Evolutionary conservation across 116 monocot genomes (phyloP), one percentile per base, ranked within the genome.

Genomic region (Trichopus zeylanicus): DNA sequence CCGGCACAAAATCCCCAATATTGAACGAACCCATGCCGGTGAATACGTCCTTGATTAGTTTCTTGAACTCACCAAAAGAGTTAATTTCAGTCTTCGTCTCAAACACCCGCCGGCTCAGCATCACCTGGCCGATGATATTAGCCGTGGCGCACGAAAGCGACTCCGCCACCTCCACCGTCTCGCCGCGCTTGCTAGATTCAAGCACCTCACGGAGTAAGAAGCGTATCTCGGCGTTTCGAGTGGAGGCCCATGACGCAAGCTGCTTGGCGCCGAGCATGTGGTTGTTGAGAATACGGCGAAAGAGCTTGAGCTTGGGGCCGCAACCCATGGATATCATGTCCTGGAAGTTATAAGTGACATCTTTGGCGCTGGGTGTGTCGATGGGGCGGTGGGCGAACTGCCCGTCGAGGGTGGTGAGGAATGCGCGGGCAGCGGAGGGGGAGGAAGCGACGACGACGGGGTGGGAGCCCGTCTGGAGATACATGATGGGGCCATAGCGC

Each of bases 271-370:
- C n/a, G n/a, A n/a, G n/a, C n/a, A n/a, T n/a, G n/a, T n/a, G n/a
- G n/a, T n/a, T n/a, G n/a, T n/a, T n/a, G n/a, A n/a, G n/a, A n/a
- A n/a, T n/a, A n/a, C n/a, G n/a, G n/a, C n/a, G n/a, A n/a, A n/a
- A n/a, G 55, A 11, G 70, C 70, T 26, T 7, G 29, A 16, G 55
- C 61, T 69, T 70, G 74, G 12, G 58, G 1, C 72, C 68, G 64
- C 75, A 81, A 26, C 71, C 57, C 21, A 72, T 48, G 61, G 76
- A 81, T 27, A 76, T 69, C 51, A 81, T 60, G 68, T 71, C 59
- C 34, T 59, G 72, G 62, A 30, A 31, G 12, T 57, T 51, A 64
- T 74, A 74, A 11, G 70, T 58, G 59, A 79, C 37, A 25, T 65
- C 30, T 21, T 34, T 46, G 12, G 61, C 69, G 57, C 57, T 56